These are phyloP conservation scores for Hypoxylon crocopeplum DNA, from an alignment of 495 filamentous ascomycete genomes.

Conservation along the genomic window DNA sequence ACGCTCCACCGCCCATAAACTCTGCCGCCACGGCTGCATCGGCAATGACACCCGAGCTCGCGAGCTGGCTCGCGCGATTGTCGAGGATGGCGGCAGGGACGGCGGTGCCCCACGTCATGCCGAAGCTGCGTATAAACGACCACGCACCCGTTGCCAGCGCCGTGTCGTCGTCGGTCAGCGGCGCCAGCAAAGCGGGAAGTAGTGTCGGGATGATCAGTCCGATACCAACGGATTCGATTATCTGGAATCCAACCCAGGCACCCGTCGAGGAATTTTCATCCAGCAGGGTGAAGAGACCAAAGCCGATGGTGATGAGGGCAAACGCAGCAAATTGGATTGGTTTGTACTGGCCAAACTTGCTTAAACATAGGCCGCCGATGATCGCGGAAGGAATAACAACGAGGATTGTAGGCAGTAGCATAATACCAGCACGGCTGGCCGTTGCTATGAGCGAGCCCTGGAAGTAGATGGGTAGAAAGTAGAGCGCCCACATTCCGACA, in stretches of 20 bases:
- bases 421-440: conserved; percentile 42
- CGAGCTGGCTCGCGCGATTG: too few species aligned
- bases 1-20: too few species aligned
- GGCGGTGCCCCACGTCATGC: conserved; percentile 58
- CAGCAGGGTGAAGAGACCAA: conserved; percentile 50
- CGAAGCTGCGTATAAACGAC: conserved; percentile 55
- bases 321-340: conserved; percentile 49
- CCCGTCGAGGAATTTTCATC: conserved; percentile 36
- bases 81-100: too few species aligned
- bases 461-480: conserved; percentile 59
- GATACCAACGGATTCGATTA: conserved; percentile 31
- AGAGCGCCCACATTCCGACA: conserved; percentile 47
- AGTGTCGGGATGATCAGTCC: conserved; percentile 41
- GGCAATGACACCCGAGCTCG: too few species aligned
- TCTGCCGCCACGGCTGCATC: too few species aligned
- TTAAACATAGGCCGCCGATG: conserved; percentile 41
- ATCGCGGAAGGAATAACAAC: conserved; percentile 40
- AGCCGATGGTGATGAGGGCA: conserved; percentile 45
- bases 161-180: conserved; percentile 42
- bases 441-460: conserved; percentile 42
- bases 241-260: conserved; percentile 36
- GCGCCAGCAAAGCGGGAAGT: conserved; percentile 49
- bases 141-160: conserved; percentile 50
- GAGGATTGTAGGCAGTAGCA: conserved; percentile 45
- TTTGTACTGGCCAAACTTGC: conserved; percentile 50